These are phyloP conservation scores for Coniochaeta sp. DNA, from an alignment of 2,329 filamentous ascomycete species.

Conservation along the genomic window DNA sequence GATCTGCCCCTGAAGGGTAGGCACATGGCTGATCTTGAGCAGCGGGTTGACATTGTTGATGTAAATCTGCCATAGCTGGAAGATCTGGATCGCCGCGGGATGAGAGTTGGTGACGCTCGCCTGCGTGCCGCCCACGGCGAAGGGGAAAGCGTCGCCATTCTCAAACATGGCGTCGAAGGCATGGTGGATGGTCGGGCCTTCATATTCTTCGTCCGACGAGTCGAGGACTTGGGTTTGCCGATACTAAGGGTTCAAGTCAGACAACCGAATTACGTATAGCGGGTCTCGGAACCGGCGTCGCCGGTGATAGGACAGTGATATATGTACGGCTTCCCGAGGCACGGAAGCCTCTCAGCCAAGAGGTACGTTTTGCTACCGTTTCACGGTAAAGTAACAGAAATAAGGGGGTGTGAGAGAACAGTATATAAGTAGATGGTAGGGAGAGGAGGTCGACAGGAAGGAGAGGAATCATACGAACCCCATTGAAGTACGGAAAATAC, in stretches of 20 bases:
- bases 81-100: conserved; percentile 51
- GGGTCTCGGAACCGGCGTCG: background rate
- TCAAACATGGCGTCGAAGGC: conserved; percentile 55
- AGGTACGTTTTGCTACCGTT: background rate
- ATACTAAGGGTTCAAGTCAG: conserved; percentile 29
- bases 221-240: conserved; percentile 40
- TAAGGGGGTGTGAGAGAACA: background rate
- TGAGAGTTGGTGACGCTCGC: conserved; percentile 40
- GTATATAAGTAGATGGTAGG: background rate
- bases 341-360: background rate
- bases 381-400: background rate
- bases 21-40: conserved; percentile 61
- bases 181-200: conserved; percentile 47
- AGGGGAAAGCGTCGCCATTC: conserved; percentile 50
- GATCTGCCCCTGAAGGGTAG: conserved; percentile 57
- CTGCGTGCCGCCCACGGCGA: conserved; percentile 40
- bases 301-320: background rate
- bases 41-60: conserved; percentile 64
- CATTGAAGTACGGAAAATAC: conserved; percentile 47
- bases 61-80: conserved; percentile 63
- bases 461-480: conserved; percentile 28
- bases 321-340: background rate
- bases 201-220: conserved; percentile 48
- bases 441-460: too few relatives aligned
- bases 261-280: conserved; percentile 1